Base-by-base conservation (phyloP, 441 rosid species). In the Syzygium malaccense region DNA sequence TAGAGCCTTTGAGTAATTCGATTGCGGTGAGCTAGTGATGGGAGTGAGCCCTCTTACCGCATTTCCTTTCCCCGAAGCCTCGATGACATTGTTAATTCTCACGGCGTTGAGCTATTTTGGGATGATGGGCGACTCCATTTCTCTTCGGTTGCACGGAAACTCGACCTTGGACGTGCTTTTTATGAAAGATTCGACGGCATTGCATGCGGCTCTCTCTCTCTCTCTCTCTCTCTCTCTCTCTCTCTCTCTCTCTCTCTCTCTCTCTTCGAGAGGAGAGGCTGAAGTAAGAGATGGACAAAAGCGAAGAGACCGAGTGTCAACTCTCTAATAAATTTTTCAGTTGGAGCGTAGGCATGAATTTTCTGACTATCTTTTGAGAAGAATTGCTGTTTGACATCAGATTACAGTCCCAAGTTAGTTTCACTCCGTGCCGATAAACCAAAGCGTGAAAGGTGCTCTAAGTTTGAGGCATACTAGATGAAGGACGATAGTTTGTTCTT, bases 371-470 rank as follows among this genome's bases (percentile, higher is more conserved):
- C 19, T 7, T 0, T 14, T 1, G 33, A 62, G 71, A 62, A 62
- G 33, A 0, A 62, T 28, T 0, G 33, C 19, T 62, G 10, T 6
- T 62, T 17, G 1, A n/a, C 71, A 7, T 62, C 71, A n/a, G 33
- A 7, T 15, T 7, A 7, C 4, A 7, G 37, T 14, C 71, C 20
- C n/a, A 9, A 0, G 37, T 8, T 2, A 14, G 71, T 1, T 0
- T 7, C 71, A n/a, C 20, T 62, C 0, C 7, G 37, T 62, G 71
- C 71, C 0, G 19, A 62, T n/a, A 17, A 62, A n/a, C 37, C 33
- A n/a, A 14, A 62, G 71, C 37, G 32, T n/a, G 7, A n/a, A 14
- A 14, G 71, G 71, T 0, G 20, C 1, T 4, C 1, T 8, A 33
- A 62, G 71, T n/a, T 62, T 4, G 17, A 0, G 37, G 71, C 71